Evolutionary conservation across 164 flowering plant genomes (phyloP), one percentile per base, ranked within the genome.

Genomic region (Paratinospora sagittata): DNA sequence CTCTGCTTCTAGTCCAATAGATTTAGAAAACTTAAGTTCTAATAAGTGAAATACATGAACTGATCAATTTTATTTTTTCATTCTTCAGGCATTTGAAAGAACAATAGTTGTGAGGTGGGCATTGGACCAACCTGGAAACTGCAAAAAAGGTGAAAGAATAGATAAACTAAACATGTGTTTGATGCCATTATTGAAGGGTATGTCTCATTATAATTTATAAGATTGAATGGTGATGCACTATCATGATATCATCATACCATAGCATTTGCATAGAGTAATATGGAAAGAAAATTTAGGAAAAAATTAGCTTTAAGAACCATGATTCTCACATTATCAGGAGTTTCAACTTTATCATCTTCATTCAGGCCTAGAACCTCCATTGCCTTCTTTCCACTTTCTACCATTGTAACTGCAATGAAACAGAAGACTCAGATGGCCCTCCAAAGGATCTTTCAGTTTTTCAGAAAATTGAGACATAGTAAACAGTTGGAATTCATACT

Each of bases 301-400:
- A 52, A 52, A n/a, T n/a, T n/a, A 16, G 7, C 8, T 55, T 55
- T 55, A 55, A 61, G 27, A 2, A 39, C 27, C 69, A 45, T 72
- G 34, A 30, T 30, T 30, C 74, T 69, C 70, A 78, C 78, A 75
- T 58, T 47, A 63, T 47, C 27, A 65, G 75, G 60, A 39, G 73
- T 65, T 23, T 69, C 74, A 33, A 37, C 36, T 21, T 49, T 72
- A 21, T 55, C 61, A 21, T 75, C 76, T 39, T 73, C 81, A 61
- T 72, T 75, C 73, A 78, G 55, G 49, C 78, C 76, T 47, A 78
- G 81, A 70, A 73, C 69, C 67, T 75, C 74, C 76, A 75, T 36
- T 58, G 81, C 81, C 69, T 73, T 78, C 61, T 73, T 66, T 27
- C 76, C 81, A 73, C 74, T 69, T 47, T 65, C 78, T 75, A 72